Percentiles rank a stretch among this genome's conserved stretches.
Evolutionary conservation across 768 basidiomycete species (phyloP).

Genomic region (Coprinellus micaceus): DNA sequence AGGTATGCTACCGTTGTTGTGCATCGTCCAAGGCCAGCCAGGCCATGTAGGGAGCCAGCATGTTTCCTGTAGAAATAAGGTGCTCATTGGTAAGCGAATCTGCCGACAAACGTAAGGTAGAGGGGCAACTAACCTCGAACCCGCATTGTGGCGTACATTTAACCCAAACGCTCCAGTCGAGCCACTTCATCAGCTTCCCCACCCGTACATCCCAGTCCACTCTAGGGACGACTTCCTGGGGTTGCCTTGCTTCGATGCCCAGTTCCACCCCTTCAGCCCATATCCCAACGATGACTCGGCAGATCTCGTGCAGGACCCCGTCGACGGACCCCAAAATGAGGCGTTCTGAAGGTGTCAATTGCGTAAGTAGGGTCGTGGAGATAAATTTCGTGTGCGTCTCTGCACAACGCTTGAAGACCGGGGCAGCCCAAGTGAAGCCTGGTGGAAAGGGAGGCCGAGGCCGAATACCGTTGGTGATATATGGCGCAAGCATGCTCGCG

Average conservation of each 20-base stretch:
- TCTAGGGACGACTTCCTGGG: neutral
- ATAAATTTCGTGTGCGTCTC: constrained; percentile 28
- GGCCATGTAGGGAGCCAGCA: constrained; percentile 44
- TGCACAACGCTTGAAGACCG: constrained; percentile 30
- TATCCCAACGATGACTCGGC: constrained; percentile 19
- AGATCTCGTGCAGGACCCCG: constrained; percentile 1
- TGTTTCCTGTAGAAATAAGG: constrained; percentile 28
- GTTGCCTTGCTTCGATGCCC: constrained; percentile 18
- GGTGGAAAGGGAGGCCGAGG: neutral
- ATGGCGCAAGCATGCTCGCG: constrained; percentile 27
- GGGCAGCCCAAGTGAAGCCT: constrained; percentile 28
- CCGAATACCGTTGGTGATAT: constrained; percentile 10
- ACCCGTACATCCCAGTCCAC: constrained; percentile 19
- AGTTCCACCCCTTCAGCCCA: constrained; percentile 40
- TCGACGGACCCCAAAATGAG: constrained; percentile 24
- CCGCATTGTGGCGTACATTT: constrained; percentile 44
- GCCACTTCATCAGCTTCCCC: constrained; percentile 40
- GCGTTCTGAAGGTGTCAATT: constrained; percentile 28
- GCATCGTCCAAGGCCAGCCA: constrained; percentile 19
- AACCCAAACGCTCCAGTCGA: constrained; percentile 51
- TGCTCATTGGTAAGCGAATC: neutral
- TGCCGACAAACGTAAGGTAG: neutral
- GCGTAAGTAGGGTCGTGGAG: neutral
- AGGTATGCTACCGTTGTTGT: neutral
- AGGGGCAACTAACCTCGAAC: constrained; percentile 33